Percentiles rank a stretch among this genome's conserved stretches.
phyloP scores from a whole-genome alignment of 306 rosid species.

The Spatholobus suberectus region DNA sequence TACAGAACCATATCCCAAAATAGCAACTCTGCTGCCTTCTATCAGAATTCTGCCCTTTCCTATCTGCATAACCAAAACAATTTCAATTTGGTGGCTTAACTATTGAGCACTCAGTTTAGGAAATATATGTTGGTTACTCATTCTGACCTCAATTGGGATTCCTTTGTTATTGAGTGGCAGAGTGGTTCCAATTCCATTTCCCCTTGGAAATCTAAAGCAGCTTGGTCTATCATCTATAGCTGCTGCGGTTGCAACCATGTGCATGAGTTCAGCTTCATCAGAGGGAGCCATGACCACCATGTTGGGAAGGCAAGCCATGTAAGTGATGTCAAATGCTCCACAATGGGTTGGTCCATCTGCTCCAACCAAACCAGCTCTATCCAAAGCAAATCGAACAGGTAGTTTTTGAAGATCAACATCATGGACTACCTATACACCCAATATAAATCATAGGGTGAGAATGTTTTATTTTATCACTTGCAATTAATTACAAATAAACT shows the following conservation, averaged over 20 bases:
- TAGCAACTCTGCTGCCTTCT: conserved; percentile 79
- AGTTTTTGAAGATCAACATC: conserved; percentile 94
- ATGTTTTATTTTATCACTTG: neutral
- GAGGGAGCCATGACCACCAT: conserved; percentile 99
- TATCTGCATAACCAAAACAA: conserved; percentile 53
- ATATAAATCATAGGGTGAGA: conserved; percentile 27
- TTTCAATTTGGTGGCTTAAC: neutral
- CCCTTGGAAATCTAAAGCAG: conserved; percentile 94
- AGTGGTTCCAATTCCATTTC: conserved; percentile 78
- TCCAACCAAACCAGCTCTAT: conserved; percentile 94
- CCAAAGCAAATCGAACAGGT: conserved; percentile 92
- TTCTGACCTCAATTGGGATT: conserved; percentile 76
- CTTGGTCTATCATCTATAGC: conserved; percentile 92
- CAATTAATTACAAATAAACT: neutral
- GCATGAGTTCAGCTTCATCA: conserved; percentile 92
- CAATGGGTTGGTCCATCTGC: conserved; percentile 98
- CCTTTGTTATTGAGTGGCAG: conserved; percentile 78
- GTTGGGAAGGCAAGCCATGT: conserved; percentile 97
- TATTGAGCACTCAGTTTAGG: neutral
- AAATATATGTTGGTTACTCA: conserved; percentile 6
- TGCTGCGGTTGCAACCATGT: conserved; percentile 96
- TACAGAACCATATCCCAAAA: conserved; percentile 80
- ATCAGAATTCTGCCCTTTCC: conserved; percentile 80
- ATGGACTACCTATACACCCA: conserved; percentile 68
- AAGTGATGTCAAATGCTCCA: conserved; percentile 90